Evolutionary conservation across 2,329 filamentous ascomycete genomes (phyloP), one percentile per base, ranked within the genome.

Genomic region (Exophiala bonariae): DNA sequence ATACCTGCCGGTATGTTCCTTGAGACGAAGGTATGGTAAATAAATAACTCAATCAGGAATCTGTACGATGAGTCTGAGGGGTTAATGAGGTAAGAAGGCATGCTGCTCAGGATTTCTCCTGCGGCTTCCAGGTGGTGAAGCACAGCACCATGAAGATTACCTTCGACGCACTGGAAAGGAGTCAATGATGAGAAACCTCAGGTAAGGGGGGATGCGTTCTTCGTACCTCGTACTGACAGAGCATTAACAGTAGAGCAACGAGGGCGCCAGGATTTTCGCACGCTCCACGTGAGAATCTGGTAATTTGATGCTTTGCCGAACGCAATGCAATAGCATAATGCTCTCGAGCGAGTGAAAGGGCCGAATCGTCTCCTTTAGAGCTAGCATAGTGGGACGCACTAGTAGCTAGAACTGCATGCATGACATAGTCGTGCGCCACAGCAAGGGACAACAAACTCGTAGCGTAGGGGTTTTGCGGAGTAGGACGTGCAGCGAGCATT

Each of bases 81-180:
- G 10, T 16, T 26, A 10, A 39, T 18, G 3, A 14, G 13, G 14
- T 20, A 11, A 13, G 7, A 26, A 16, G 17, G 17, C 11, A 22
- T 6, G 14, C 20, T 20, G 14, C 10, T 18, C 13, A 39, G 36
- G 18, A 39, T 26, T 13, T 39, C 18, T n/a, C 14, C 14, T 9
- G 22, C 36, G 4, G 36, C 36, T 9, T 39, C n/a, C 18, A 39
- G 19, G 20, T 39, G 36, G 16, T 39, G 36, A 20, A 39, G 36
- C 5, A 39, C 36, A 11, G 36, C 36, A 20, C 36, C 36, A 16
- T 26, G 17, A 13, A 39, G 36, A 20, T 26, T 26, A 3, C 36
- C 36, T 20, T 39, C 36, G 5, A 39, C 36, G 22, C 36, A 39
- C 36, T 39, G 32, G n/a, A 7, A n/a, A n/a, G n/a, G n/a, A n/a